A percentile compares a stretch with the other conserved stretches of the same genome.
These are phyloP conservation scores for Neonectria hederae DNA, from an alignment of 2,329 filamentous ascomycete species.

Conservation along the genomic window DNA sequence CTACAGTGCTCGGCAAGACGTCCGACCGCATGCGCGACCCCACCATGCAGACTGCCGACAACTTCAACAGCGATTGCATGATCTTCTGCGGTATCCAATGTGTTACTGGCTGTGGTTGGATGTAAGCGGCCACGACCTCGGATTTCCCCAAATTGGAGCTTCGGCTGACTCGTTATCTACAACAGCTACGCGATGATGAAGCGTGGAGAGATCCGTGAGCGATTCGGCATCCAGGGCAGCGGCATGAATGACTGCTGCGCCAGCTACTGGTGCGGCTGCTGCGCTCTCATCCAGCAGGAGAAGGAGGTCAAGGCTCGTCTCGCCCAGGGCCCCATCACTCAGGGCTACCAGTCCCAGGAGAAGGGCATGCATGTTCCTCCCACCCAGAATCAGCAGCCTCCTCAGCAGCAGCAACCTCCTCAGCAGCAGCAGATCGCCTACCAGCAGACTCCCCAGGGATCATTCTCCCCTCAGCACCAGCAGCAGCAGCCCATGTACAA, in stretches of 20 bases:
- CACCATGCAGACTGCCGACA: slow-evolving; percentile 50
- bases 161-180: background rate
- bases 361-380: slow-evolving; percentile 51
- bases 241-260: slow-evolving; percentile 60
- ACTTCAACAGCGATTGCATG: slow-evolving; percentile 55
- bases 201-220: slow-evolving; percentile 62
- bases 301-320: slow-evolving; percentile 57
- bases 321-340: slow-evolving; percentile 41
- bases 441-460: slow-evolving; percentile 31
- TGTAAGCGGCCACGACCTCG: slow-evolving; percentile 45
- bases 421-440: slow-evolving; percentile 5
- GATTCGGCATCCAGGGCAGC: slow-evolving; percentile 62
- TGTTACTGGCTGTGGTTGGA: slow-evolving; percentile 55
- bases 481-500: slow-evolving; percentile 37
- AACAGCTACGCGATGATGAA: slow-evolving; percentile 60
- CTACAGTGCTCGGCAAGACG: slow-evolving; percentile 56
- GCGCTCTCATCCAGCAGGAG: slow-evolving; percentile 66
- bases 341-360: slow-evolving; percentile 51
- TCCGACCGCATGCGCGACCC: slow-evolving; percentile 56
- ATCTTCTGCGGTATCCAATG: slow-evolving; percentile 51
- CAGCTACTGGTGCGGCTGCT: slow-evolving; percentile 66
- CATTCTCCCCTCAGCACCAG: slow-evolving; percentile 36
- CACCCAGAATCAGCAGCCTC: slow-evolving; percentile 19
- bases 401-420: slow-evolving; percentile 17
- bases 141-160: background rate